Evolutionary conservation across 768 basidiomycete genomes (phyloP).

Genomic region (Hericium rajendrae): DNA sequence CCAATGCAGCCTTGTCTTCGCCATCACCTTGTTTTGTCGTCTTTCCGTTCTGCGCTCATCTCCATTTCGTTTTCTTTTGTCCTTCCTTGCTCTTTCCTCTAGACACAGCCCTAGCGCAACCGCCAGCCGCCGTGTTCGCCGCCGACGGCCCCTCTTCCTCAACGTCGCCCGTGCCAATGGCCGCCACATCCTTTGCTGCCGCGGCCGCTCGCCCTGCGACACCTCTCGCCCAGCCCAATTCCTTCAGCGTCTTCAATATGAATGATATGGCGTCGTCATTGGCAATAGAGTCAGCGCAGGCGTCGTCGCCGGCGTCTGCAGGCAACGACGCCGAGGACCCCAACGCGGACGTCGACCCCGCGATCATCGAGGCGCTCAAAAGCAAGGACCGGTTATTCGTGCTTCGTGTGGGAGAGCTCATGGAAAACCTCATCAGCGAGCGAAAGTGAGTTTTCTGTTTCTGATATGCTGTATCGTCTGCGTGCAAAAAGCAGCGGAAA

Average conservation of each 20-base stretch:
- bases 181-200: background rate
- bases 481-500: background rate
- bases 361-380: constrained; percentile 77
- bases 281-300: background rate
- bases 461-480: background rate
- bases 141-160: background rate
- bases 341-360: constrained; percentile 53
- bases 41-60: background rate
- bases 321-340: constrained; percentile 12
- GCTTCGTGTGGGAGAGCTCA: constrained; percentile 78
- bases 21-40: background rate
- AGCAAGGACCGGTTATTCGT: constrained; percentile 86
- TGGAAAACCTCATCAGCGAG: constrained; percentile 73
- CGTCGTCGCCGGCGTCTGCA: background rate
- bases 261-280: background rate
- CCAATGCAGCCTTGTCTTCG: background rate
- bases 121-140: background rate
- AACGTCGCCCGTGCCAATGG: background rate
- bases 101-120: background rate
- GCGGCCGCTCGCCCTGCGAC: background rate
- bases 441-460: constrained; percentile 43
- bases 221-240: background rate
- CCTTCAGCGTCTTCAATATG: background rate
- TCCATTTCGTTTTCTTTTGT: background rate
- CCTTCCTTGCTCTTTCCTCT: background rate